Evolutionary conservation across 495 filamentous ascomycete species (phyloP).

Genomic region (Pyronema omphalodes): DNA sequence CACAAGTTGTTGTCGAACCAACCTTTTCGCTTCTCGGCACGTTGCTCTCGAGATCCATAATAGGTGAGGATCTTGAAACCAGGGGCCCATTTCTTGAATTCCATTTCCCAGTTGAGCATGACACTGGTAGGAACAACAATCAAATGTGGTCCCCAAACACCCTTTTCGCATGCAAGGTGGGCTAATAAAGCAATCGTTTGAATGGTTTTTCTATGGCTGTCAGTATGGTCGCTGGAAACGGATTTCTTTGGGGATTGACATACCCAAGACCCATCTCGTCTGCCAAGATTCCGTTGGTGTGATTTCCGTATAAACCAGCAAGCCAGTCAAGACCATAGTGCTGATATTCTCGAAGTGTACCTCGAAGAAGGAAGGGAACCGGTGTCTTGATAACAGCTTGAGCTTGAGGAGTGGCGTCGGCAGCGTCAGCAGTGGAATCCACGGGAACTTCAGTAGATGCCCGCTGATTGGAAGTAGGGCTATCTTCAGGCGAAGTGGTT

Average conservation of each 20-base stretch:
- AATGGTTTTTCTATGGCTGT: conserved; percentile 52
- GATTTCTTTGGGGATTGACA: background rate
- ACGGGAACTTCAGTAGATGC: too few species aligned
- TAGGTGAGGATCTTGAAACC: conserved; percentile 98
- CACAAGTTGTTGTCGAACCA: conserved; percentile 81
- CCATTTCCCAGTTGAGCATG: conserved; percentile 99
- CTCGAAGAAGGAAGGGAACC: conserved; percentile 74
- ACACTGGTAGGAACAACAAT: conserved; percentile 96
- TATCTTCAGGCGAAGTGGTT: conserved; percentile 24
- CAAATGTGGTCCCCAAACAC: conserved; percentile 89
- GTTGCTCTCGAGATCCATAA: conserved; percentile 83
- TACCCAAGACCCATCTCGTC: conserved; percentile 95
- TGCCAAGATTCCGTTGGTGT: conserved; percentile 93
- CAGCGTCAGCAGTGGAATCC: too few species aligned
- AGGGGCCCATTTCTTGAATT: conserved; percentile 98
- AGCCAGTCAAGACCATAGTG: conserved; percentile 96
- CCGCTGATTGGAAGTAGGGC: too few species aligned
- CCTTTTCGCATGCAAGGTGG: conserved; percentile 76
- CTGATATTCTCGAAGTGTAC: conserved; percentile 88
- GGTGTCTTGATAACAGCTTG: conserved; percentile 41
- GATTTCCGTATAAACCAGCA: conserved; percentile 71
- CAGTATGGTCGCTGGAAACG: background rate
- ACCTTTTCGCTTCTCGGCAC: conserved; percentile 70
- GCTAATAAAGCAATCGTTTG: conserved; percentile 92
- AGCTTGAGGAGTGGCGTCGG: conserved; percentile 21